phyloP scores from a whole-genome alignment of 1,139 yeast species.

The Geotrichum europaeum region DNA sequence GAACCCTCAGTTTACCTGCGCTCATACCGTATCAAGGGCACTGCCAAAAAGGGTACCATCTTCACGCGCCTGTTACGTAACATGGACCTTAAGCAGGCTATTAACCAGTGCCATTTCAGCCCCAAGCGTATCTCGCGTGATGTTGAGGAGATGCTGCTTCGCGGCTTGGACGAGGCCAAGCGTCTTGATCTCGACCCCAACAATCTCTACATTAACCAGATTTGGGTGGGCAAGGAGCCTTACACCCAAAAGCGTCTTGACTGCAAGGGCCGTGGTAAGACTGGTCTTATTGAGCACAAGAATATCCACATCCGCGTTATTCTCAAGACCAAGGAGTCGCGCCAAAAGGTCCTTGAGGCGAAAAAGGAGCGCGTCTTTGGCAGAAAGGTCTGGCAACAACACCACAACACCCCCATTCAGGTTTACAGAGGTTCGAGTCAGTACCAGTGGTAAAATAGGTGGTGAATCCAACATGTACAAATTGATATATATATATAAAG shows the following conservation, averaged over 20 bases:
- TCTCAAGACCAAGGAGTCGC: conserved; percentile 55
- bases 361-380: conserved; percentile 41
- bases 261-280: conserved; percentile 84
- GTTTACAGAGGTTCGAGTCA: conserved; percentile 25
- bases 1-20: conserved; percentile 80
- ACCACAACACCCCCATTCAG: conserved; percentile 26
- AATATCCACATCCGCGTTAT: conserved; percentile 77
- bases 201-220: conserved; percentile 64
- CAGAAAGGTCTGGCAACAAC: conserved; percentile 28
- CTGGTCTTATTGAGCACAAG: conserved; percentile 70
- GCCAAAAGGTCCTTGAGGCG: conserved; percentile 45
- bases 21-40: conserved; percentile 74
- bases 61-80: conserved; percentile 72
- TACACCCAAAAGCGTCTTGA: conserved; percentile 66
- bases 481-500: background rate
- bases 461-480: background rate
- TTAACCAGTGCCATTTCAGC: conserved; percentile 88
- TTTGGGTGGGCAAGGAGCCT: conserved; percentile 94
- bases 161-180: conserved; percentile 66
- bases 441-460: conserved; percentile 33
- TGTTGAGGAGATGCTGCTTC: conserved; percentile 65
- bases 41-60: conserved; percentile 81
- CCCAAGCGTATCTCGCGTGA: conserved; percentile 76
- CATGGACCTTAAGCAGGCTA: conserved; percentile 67
- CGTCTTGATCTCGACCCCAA: conserved; percentile 54